Base-by-base conservation (phyloP, 139 green algal genomes). In the Micractinium conductrix region DNA sequence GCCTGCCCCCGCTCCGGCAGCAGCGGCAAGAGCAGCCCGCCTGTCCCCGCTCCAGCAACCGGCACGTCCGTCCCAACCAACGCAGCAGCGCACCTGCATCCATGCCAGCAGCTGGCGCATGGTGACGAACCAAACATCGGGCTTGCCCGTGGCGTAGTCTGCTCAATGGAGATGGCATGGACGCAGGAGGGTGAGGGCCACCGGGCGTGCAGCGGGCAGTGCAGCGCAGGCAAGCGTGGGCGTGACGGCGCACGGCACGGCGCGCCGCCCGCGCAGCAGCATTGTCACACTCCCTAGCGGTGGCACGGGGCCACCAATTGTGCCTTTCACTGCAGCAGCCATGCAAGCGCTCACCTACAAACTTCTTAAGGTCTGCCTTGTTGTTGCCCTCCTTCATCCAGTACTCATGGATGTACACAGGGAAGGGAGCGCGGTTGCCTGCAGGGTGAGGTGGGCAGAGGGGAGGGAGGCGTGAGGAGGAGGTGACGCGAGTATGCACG, bases 321-420 rank as follows among this genome's bases (percentile, higher is more conserved):
- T 10, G 12, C 48, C 16, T 24, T 58, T 10, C 48, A 58, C 19
- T 62, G 10, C 19, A 28, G 53, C 53, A 62, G 53, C 10, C n/a
- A n/a, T n/a, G n/a, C n/a, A n/a, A 21, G 14, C 33, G 35, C 72
- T 65, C 76, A 82, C 76, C 76, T 7, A 82, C 42, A 33, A 82
- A 82, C 38, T 60, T 37, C 38, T 58, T 33, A 12, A 82, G 76
- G 24, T 72, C 26, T 28, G 72, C 40, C 38, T 24, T 28, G 76
- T 73, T 82, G 76, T 82, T 30, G 2, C 28, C 55, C 24, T 65
- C 76, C 38, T 82, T 40, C 19, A 82, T 26, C 76, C 76, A 82
- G 76, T 82, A 82, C 38, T 73, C 43, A 40, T 82, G 76, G 26
- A 82, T 82, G 58, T 44, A 82, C 5, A 82, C 65, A 10, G 65